Evolutionary conservation across 169 alveolate genomes (phyloP).

Genomic region (Plasmodium falciparum): DNA sequence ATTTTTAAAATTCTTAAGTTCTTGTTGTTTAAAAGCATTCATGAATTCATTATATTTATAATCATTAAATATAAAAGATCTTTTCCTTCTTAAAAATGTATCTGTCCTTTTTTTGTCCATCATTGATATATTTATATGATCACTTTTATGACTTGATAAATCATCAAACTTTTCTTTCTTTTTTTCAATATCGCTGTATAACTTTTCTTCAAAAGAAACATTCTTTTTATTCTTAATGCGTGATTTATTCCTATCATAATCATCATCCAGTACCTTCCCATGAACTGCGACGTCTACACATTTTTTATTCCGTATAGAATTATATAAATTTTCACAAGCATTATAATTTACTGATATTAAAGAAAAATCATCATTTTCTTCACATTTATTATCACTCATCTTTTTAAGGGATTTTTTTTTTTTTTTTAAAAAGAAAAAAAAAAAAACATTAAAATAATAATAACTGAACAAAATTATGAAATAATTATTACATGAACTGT

Average conservation of each 20-base stretch:
- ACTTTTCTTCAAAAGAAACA: slow-evolving; percentile 11
- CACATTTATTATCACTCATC: background rate
- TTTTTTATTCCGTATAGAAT: background rate
- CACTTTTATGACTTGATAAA: background rate
- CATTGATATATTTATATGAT: slow-evolving; percentile 11
- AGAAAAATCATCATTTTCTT: background rate
- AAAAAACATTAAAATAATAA: slow-evolving; percentile 1
- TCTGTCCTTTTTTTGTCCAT: slow-evolving; percentile 21
- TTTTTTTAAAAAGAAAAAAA: background rate
- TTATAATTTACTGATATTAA: slow-evolving; percentile 34
- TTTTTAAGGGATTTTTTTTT: background rate
- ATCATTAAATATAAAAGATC: slow-evolving; percentile 11
- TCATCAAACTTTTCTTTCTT: background rate
- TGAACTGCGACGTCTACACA: slow-evolving; percentile 16
- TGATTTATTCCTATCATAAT: background rate
- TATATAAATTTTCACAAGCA: slow-evolving; percentile 34
- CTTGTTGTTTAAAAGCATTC: slow-evolving; percentile 63
- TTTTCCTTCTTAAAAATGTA: slow-evolving; percentile 13
- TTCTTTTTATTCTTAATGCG: slow-evolving; percentile 12
- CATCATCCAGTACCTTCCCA: slow-evolving; percentile 17
- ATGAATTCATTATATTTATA: slow-evolving; percentile 24
- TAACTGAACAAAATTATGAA: background rate
- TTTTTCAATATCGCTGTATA: background rate
- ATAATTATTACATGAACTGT: background rate
- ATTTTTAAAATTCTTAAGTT: slow-evolving; percentile 20